Base-by-base conservation (phyloP, 1,139 yeast species). In the Yamadazyma jaroonii region DNA sequence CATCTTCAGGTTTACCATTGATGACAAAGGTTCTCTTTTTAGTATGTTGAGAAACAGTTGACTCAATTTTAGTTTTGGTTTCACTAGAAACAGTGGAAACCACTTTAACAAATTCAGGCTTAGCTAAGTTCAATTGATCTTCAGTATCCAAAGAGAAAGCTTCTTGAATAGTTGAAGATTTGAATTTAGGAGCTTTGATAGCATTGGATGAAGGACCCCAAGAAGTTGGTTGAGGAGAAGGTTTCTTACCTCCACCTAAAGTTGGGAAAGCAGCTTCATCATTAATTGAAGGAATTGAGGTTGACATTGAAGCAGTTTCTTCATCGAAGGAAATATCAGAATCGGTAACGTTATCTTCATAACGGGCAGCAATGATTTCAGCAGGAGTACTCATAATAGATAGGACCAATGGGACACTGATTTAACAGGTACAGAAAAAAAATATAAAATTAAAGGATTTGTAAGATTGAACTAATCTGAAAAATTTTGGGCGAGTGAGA, bases 11-110 rank as follows among this genome's bases (percentile, higher is more conserved):
- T 46, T 75, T 73, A 53, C 97, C 98, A 50, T 84, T 77, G 50
- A 92, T 78, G 59, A 92, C 75, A 54, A 90, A 88, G 23, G 95
- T 87, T 64, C 96, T 82, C 56, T 79, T 81, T 54, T 84, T 87
- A 40, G 85, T 81, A 48, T 78, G 77, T 48, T 77, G 75, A 38
- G 95, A 84, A 40, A 89, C 73, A 38, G 96, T 87, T 43, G 95
- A 85, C 58, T 90, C 96, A 46, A 90, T 79, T 44, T 79, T 76
- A 38, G 90, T 87, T 37, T 72, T 67, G 43, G 84, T 76, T 30
- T 68, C 68, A 44, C 79, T 66, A 59, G 82, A 82, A 51, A 86
- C 77, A 35, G 75, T 64, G 35, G 79, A 70, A 47, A 88, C 68
- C 45, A 84, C 74, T 55, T 79, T 78, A 54, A 79, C 61, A 45